Conservation (phyloP, 345 rosid genomes). For the Moringa oleifera region DNA sequence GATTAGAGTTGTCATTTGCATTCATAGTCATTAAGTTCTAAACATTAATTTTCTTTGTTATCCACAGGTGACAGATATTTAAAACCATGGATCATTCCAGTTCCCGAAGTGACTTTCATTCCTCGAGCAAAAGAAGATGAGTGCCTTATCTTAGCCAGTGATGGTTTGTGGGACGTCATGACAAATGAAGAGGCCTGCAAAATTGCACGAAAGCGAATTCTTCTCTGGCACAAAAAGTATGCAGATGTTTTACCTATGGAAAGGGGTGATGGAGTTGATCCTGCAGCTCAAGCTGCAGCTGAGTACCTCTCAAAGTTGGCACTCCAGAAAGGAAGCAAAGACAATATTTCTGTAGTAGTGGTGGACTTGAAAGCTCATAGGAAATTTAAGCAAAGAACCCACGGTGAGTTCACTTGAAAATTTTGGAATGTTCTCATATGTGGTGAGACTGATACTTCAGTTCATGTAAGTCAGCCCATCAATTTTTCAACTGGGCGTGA, state of each 20-base stretch:
- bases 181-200: slow-evolving; percentile 65
- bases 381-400: slow-evolving; percentile 42
- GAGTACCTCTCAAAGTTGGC: slow-evolving; percentile 63
- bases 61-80: slow-evolving; percentile 61
- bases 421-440: no score
- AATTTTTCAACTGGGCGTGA: slow-evolving; percentile 10
- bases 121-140: slow-evolving; percentile 61
- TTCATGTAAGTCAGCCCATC: slow-evolving; percentile 8
- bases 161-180: slow-evolving; percentile 82
- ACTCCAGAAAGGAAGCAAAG: slow-evolving; percentile 74
- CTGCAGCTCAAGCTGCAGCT: slow-evolving; percentile 76
- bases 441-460: neutral
- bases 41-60: neutral
- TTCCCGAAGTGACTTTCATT: slow-evolving; percentile 60
- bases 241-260: slow-evolving; percentile 24
- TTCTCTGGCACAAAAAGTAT: slow-evolving; percentile 59
- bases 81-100: slow-evolving; percentile 71
- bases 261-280: slow-evolving; percentile 42
- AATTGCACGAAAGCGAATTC: slow-evolving; percentile 50
- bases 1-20: no score
- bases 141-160: slow-evolving; percentile 73
- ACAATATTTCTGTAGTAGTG: slow-evolving; percentile 65
- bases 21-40: no score
- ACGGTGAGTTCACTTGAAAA: slow-evolving; percentile 6
- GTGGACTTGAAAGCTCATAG: slow-evolving; percentile 69